Evolutionary conservation across 257 asterid genomes (phyloP), one percentile per base, ranked within the genome.

Genomic region (Marsdenia floribunda): DNA sequence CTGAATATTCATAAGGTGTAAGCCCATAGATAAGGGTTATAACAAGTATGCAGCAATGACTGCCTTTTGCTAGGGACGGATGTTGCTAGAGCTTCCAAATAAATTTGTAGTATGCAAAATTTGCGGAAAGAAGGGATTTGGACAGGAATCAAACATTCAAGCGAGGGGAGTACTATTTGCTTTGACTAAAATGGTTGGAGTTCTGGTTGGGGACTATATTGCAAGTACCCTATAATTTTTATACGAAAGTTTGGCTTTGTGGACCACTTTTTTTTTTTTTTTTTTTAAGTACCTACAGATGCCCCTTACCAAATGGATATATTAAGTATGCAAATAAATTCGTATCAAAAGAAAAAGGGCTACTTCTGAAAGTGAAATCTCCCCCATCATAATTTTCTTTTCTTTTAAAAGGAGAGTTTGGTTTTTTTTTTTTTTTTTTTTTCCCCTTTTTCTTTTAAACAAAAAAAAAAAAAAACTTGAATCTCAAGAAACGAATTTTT

Each of bases 11-110:
- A 3, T 77, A 11, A 44, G 63, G 76, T 64, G 63, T 49, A 55
- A 44, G n/a, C 68, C 73, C 4, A 40, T 63, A 50, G 77, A 38
- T 15, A 63, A 73, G 37, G 73, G 72, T 22, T 24, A 4, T 19
- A 49, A 24, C 50, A 76, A 77, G 71, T 77, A 77, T 22, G 76
- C 72, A n/a, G 72, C 72, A 2, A 70, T 77, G 44, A 76, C 46
- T 60, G 75, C 26, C 6, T 77, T 77, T 77, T 26, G 37, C 49
- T 14, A 37, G 68, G 21, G 77, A 77, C 71, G 21, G 77, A 77
- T 72, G 40, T 42, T 42, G 0, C 16, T 49, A 77, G 21, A 38
- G 60, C 73, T 77, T 77, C 19, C 1, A 29, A 29, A 29, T 29
- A 29, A 29, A 29, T 0, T 29, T 29, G 33, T 29, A 29, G 33